Conservation (phyloP, 345 rosid genomes). For the Rhodomyrtus tomentosa region DNA sequence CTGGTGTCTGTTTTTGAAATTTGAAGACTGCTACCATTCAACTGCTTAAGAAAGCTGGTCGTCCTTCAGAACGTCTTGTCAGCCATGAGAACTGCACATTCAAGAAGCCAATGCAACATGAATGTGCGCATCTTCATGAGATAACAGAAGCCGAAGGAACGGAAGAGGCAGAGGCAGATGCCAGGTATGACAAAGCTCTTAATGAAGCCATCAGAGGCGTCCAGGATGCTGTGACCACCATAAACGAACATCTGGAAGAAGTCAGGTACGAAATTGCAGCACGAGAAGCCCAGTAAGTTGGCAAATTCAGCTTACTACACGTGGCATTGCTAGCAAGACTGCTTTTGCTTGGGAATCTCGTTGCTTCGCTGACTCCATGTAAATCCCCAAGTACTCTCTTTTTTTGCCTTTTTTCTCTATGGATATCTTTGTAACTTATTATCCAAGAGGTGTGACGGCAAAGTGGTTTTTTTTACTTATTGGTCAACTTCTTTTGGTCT, state of each 20-base stretch:
- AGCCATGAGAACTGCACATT: conserved; percentile 70
- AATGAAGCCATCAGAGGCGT: conserved; percentile 87
- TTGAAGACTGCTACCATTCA: conserved; percentile 74
- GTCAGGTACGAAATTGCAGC: conserved; percentile 67
- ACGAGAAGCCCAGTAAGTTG: conserved; percentile 29
- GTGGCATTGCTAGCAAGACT: background rate
- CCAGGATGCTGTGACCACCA: conserved; percentile 71
- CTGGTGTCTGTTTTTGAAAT: background rate
- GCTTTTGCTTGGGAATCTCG: background rate
- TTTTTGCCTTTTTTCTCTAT: background rate
- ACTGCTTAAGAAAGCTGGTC: conserved; percentile 75
- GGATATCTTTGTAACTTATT: background rate
- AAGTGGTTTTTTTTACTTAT: background rate
- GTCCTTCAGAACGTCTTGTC: conserved; percentile 64
- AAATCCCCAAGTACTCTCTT: background rate
- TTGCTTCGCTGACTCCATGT: background rate
- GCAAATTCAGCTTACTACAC: background rate
- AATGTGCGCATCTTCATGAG: conserved; percentile 76
- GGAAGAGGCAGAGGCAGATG: conserved; percentile 90
- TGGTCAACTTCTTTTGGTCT: background rate
- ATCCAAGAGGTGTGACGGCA: background rate
- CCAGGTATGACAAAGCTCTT: conserved; percentile 67
- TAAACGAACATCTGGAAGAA: conserved; percentile 78
- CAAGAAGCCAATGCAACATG: conserved; percentile 57
- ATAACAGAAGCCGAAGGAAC: conserved; percentile 77